Evolutionary conservation across 345 rosid genomes (phyloP).

Genomic region (Moringa oleifera): DNA sequence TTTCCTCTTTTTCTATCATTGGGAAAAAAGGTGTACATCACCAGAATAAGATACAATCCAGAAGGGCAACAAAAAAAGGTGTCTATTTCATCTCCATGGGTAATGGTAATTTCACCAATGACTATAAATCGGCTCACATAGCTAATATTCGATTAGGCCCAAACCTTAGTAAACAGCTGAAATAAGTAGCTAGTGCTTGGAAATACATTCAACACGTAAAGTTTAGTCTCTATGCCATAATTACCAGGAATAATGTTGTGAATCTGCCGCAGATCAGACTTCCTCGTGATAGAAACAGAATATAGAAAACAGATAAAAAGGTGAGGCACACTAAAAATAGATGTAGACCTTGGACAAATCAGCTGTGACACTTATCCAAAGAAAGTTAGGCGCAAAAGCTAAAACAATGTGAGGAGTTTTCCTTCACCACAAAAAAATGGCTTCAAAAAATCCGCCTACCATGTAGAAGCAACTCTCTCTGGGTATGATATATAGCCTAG

Average conservation of each 20-base stretch:
- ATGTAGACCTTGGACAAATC: background rate
- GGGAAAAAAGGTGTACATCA: no score
- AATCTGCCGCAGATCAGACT: slow-evolving; percentile 84
- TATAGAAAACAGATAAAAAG: slow-evolving; percentile 9
- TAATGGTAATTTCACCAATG: no score
- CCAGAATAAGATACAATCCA: no score
- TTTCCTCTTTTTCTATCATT: background rate
- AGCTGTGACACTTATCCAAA: background rate
- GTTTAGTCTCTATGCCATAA: slow-evolving; percentile 9
- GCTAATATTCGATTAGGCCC: background rate
- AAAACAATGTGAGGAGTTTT: background rate
- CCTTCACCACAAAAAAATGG: background rate
- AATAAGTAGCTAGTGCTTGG: background rate
- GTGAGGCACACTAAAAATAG: slow-evolving; percentile 15
- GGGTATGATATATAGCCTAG: slow-evolving; percentile 47
- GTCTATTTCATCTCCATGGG: no score
- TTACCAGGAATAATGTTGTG: slow-evolving; percentile 81
- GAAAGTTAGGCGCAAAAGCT: background rate
- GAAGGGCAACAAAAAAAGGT: no score
- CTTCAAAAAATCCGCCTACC: slow-evolving; percentile 32
- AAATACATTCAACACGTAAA: background rate
- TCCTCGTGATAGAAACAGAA: slow-evolving; percentile 24
- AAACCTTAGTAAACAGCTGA: background rate
- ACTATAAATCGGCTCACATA: background rate
- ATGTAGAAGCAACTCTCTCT: slow-evolving; percentile 74